Evolutionary conservation across 192 early-diverging fungal species (phyloP).

Genomic region (Coemansia sp.): DNA sequence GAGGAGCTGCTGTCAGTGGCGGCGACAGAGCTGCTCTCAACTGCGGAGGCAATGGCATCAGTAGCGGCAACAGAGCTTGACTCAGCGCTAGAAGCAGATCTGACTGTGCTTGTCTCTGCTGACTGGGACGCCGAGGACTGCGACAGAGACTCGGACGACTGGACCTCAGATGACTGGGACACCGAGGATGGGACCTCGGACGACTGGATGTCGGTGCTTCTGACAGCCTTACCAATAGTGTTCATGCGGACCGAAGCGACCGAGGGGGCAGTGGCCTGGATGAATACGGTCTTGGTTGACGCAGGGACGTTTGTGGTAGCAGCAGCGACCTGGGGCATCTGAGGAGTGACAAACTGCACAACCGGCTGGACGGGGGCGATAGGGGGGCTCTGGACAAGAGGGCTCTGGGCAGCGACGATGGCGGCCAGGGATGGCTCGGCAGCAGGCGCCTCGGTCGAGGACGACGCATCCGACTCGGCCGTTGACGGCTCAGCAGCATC

Average conservation of each 20-base stretch:
- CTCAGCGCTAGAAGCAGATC: neutral
- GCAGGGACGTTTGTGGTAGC: neutral
- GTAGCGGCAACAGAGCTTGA: neutral
- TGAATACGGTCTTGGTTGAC: constrained; percentile 5
- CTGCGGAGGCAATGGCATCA: no score
- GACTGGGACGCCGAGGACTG: no score
- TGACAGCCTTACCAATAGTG: constrained; percentile 37
- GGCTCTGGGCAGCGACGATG: constrained; percentile 31
- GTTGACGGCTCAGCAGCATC: no score
- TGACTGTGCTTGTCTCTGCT: neutral
- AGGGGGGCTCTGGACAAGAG: constrained; percentile 1
- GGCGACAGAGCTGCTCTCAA: neutral
- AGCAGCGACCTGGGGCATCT: constrained; percentile 3
- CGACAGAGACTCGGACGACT: constrained; percentile 44
- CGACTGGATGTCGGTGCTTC: no score
- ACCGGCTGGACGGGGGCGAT: neutral
- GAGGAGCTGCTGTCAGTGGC: neutral
- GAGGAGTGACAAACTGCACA: neutral
- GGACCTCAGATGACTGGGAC: no score
- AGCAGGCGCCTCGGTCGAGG: no score
- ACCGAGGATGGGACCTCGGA: no score
- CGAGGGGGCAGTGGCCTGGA: constrained; percentile 5
- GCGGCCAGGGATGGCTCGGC: constrained; percentile 8
- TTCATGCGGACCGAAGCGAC: constrained; percentile 20
- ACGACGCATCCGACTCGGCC: no score